These are phyloP conservation scores for Ananas comosus DNA, from an alignment of 176 grass and related monocot genomes.

Conservation along the genomic window DNA sequence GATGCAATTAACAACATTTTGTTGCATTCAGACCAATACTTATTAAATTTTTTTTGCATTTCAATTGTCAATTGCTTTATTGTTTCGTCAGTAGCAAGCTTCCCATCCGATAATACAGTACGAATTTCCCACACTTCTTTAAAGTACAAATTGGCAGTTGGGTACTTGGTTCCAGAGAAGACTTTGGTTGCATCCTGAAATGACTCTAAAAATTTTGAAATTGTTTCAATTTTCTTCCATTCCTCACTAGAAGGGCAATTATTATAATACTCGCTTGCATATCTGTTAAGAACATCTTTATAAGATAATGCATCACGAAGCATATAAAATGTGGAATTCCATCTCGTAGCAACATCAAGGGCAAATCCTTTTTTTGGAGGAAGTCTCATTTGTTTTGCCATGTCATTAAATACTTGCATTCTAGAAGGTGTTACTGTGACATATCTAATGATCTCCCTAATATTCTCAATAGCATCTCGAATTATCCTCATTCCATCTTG, in stretches of 20 bases:
- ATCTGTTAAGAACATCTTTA: no score
- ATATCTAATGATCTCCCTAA: constrained; percentile 19
- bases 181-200: constrained; percentile 3
- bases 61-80: neutral
- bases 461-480: constrained; percentile 4
- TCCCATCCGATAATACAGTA: constrained; percentile 10
- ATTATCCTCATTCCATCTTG: constrained; percentile 16
- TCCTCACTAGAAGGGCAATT: no score
- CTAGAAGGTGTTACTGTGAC: constrained; percentile 16
- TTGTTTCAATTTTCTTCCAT: no score
- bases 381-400: neutral
- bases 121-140: constrained; percentile 15
- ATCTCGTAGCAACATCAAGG: constrained; percentile 11
- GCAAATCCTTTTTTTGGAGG: neutral
- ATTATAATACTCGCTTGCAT: no score
- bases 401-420: neutral
- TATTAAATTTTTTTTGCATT: neutral
- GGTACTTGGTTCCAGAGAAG: constrained; percentile 5
- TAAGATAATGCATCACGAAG: neutral
- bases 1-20: neutral
- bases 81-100: neutral
- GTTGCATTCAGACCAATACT: neutral
- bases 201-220: no score
- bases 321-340: constrained; percentile 12
- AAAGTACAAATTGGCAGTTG: constrained; percentile 11